Conservation (phyloP, 768 basidiomycete genomes). For the Piloderma croceum region DNA sequence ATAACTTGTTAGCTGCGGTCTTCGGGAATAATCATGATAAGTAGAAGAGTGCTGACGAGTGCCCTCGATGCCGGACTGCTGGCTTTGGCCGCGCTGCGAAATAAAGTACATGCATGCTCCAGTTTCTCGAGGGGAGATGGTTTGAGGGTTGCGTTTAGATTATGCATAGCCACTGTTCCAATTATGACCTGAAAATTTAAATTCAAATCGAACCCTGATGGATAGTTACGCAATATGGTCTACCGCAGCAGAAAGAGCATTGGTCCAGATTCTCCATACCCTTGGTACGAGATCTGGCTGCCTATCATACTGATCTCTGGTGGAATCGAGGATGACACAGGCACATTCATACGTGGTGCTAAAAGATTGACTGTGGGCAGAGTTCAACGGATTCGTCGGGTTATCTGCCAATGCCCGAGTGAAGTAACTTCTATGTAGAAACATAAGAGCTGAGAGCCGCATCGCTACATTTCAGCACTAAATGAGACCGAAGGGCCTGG, state of each 20-base stretch:
- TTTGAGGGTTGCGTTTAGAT: conserved; percentile 36
- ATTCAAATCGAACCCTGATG: too few species aligned
- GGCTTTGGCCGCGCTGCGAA: conserved; percentile 37
- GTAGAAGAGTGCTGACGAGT: conserved; percentile 32
- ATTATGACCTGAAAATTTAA: conserved; percentile 56
- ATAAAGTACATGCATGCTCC: conserved; percentile 41
- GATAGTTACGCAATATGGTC: too few species aligned
- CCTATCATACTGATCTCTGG: conserved; percentile 35
- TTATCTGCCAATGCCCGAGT: conserved; percentile 48
- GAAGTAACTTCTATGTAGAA: conserved; percentile 53
- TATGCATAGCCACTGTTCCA: conserved; percentile 48
- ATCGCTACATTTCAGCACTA: too few species aligned
- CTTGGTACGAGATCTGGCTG: conserved; percentile 44
- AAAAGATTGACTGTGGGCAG: conserved; percentile 47
- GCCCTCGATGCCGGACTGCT: conserved; percentile 47
- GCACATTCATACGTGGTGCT: conserved; percentile 47
- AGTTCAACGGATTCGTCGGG: conserved; percentile 41
- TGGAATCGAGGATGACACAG: conserved; percentile 38
- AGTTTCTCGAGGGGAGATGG: conserved; percentile 43
- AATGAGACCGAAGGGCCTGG: too few species aligned
- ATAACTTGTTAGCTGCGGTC: too few species aligned
- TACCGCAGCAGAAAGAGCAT: conserved; percentile 51
- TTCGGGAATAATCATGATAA: too few species aligned
- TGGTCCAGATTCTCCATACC: conserved; percentile 57
- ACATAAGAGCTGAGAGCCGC: conserved; percentile 55